phyloP scores from a whole-genome alignment of 805 yeast genomes.

The Kuraishia molischiana region DNA sequence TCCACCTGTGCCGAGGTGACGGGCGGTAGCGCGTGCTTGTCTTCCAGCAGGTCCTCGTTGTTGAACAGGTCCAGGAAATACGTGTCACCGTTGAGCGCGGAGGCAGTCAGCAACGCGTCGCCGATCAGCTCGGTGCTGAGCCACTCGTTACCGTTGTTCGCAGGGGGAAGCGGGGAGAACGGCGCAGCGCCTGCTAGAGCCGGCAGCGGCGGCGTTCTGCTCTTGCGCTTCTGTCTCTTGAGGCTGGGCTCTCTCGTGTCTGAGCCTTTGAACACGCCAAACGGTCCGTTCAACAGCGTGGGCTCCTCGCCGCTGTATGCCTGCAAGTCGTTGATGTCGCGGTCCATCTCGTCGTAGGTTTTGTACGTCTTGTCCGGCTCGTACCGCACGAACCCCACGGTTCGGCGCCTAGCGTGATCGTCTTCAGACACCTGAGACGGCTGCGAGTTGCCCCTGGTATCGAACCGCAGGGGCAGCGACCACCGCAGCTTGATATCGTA shows the following conservation, averaged over 20 bases:
- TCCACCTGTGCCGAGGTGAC: background rate
- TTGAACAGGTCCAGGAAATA: conserved; percentile 47
- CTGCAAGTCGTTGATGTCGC: conserved; percentile 49
- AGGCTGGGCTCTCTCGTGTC: conserved; percentile 8
- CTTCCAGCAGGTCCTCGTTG: conserved; percentile 8
- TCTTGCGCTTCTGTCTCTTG: conserved; percentile 7
- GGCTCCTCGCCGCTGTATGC: conserved; percentile 11
- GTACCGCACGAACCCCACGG: conserved; percentile 67
- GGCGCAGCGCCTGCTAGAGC: background rate
- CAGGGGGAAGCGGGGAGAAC: background rate
- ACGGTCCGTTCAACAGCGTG: conserved; percentile 62
- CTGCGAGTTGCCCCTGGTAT: conserved; percentile 31
- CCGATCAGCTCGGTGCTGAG: conserved; percentile 60
- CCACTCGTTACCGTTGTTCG: conserved; percentile 48
- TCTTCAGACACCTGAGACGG: conserved; percentile 19
- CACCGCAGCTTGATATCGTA: conserved; percentile 39
- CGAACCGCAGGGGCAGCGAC: conserved; percentile 35
- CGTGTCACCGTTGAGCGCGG: conserved; percentile 55
- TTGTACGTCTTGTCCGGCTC: conserved; percentile 47
- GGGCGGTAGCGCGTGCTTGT: background rate
- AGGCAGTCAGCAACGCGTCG: conserved; percentile 66
- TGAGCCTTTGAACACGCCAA: conserved; percentile 65
- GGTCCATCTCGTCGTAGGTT: conserved; percentile 79
- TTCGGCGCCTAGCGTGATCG: conserved; percentile 58
- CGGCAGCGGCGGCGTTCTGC: background rate